Evolutionary conservation across 1,139 yeast species (phyloP), one percentile per base, ranked within the genome.

Genomic region (Hansenula anomala): DNA sequence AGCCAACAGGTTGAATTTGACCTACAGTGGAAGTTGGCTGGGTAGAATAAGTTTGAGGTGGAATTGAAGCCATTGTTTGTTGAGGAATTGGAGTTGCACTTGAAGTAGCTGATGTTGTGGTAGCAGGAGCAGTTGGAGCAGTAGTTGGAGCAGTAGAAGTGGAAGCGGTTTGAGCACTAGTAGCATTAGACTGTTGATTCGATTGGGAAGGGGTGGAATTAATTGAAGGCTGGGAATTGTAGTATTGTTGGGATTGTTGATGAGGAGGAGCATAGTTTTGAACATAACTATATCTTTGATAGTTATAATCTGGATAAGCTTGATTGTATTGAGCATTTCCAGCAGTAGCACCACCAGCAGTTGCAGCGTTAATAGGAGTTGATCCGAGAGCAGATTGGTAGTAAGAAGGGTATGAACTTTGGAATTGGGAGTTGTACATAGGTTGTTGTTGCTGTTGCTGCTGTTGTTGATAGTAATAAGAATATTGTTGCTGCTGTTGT

Each of bases 1-100:
- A 64, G 15, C 78, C 80, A 19, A 75, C 74, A 6, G 81, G 81
- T 40, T 76, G 79, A 24, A 68, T 62, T 56, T 76, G 81, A n/a
- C 81, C 81, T 31, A 51, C 44, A 3, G 48, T 36, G 10, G 47
- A 42, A 13, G 41, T 33, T 28, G 46, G 30, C 30, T 43, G 31
- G 43, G 52, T 30, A 40, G 52, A 41, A 37, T 47, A 31, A 27
- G 46, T 44, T 14, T 48, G 37, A 17, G 49, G 46, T 15, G 54
- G 36, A 17, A 49, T 33, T 26, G 56, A 39, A 38, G 29, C 36
- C 27, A 49, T 45, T 37, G 50, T 38, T 30, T n/a, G 42, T 37
- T 41, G 43, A 23, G 36, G 33, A 33, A 48, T 24, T 38, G 42
- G 17, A 31, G 8, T 33, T 35, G 50, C 28, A 18, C 10, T 45